Conservation (phyloP, 352 stramenopile species). For the Nothophytophthora sp. region DNA sequence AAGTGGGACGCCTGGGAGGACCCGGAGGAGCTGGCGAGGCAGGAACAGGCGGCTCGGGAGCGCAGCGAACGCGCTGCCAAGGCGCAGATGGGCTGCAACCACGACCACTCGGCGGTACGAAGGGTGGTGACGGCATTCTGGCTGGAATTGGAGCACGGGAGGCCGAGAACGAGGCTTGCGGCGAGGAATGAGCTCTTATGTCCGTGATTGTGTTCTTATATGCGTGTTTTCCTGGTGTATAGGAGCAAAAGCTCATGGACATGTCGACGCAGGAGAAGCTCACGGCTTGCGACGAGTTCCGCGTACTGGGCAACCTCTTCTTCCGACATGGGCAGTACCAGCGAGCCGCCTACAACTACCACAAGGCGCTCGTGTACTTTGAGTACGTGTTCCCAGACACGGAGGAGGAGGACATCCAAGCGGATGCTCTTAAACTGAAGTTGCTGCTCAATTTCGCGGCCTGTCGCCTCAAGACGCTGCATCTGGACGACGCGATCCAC, state of each 20-base stretch:
- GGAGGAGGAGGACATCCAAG: slow-evolving; percentile 44
- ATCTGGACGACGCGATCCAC: slow-evolving; percentile 71
- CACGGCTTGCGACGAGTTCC: slow-evolving; percentile 64
- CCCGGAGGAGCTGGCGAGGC: slow-evolving; percentile 68
- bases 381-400: slow-evolving; percentile 86
- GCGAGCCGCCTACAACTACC: slow-evolving; percentile 78
- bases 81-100: slow-evolving; percentile 66
- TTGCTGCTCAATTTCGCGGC: slow-evolving; percentile 78
- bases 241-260: slow-evolving; percentile 88
- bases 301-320: slow-evolving; percentile 70
- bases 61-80: slow-evolving; percentile 56
- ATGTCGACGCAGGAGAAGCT: slow-evolving; percentile 74
- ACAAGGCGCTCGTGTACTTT: slow-evolving; percentile 85
- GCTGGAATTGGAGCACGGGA: no score
- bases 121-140: no score
- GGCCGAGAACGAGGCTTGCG: no score
- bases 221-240: no score
- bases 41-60: slow-evolving; percentile 63
- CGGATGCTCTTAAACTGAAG: slow-evolving; percentile 56
- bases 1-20: slow-evolving; percentile 85
- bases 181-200: slow-evolving; percentile 2
- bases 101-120: slow-evolving; percentile 86
- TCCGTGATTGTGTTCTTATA: no score
- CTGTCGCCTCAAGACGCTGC: slow-evolving; percentile 70
- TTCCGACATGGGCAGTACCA: slow-evolving; percentile 83